These are phyloP conservation scores for Irpex rosettiformis DNA, from an alignment of 1,284 basidiomycete genomes.

Conservation along the genomic window DNA sequence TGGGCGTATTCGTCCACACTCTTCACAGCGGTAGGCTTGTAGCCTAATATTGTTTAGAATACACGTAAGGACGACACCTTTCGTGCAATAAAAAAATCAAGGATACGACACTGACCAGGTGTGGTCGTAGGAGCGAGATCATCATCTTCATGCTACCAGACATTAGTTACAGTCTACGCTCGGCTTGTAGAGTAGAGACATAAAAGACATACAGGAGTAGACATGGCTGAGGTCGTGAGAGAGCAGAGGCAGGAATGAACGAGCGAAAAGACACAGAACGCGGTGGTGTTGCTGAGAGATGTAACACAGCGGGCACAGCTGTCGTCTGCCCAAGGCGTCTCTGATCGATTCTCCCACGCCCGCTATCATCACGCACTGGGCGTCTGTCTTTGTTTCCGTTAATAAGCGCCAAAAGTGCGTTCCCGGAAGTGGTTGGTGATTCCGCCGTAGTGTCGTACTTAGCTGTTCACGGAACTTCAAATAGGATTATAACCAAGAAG, in stretches of 20 bases:
- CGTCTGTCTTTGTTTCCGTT: not conserved
- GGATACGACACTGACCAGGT: constrained; percentile 44
- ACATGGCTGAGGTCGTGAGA: constrained; percentile 12
- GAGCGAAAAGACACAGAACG: constrained; percentile 3
- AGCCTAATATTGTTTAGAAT: constrained; percentile 43
- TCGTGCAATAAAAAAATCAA: constrained; percentile 5
- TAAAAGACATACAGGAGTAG: constrained; percentile 13
- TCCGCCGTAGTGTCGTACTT: not conserved
- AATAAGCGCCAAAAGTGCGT: not conserved
- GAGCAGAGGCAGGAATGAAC: not conserved
- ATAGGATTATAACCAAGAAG: not conserved
- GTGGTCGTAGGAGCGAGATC: constrained; percentile 63
- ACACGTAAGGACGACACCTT: not conserved
- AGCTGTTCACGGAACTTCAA: too few relatives aligned
- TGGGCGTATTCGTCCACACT: constrained; percentile 67
- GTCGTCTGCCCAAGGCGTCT: constrained; percentile 6
- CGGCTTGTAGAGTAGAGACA: too few relatives aligned
- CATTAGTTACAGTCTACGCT: not conserved
- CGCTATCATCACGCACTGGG: constrained; percentile 28
- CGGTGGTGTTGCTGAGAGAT: constrained; percentile 9
- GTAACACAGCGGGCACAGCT: constrained; percentile 11
- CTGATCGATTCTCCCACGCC: constrained; percentile 35
- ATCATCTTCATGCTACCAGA: constrained; percentile 52
- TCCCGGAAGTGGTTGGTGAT: not conserved
- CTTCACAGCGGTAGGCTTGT: constrained; percentile 68